phyloP scores from a whole-genome alignment of 208 protist species.

The Leishmania arabica region DNA sequence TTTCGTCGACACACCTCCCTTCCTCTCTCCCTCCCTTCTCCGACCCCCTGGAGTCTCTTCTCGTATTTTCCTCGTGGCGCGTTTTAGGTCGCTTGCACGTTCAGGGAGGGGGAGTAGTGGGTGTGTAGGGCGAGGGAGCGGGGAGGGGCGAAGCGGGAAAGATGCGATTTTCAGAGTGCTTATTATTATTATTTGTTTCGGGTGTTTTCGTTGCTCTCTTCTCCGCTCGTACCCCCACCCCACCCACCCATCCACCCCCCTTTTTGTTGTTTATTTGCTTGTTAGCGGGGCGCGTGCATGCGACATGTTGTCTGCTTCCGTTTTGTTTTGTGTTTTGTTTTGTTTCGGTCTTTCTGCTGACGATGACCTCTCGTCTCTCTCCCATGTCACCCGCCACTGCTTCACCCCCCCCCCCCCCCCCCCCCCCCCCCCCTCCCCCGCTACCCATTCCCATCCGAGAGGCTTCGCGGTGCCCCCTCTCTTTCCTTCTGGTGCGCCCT shows the following conservation, averaged over 20 bases:
- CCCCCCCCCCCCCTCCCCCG: neutral
- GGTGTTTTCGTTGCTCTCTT: neutral
- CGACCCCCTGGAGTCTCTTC: neutral
- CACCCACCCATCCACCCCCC: too few relatives aligned
- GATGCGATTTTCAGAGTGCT: too few relatives aligned
- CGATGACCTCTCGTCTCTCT: neutral
- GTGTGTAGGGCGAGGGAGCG: too few relatives aligned
- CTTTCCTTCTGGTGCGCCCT: neutral
- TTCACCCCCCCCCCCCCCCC: neutral
- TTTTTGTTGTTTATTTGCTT: neutral
- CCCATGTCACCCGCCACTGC: neutral
- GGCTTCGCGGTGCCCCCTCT: neutral
- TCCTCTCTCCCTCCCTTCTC: too few relatives aligned
- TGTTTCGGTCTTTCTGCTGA: neutral
- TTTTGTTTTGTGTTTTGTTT: neutral
- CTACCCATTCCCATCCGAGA: neutral
- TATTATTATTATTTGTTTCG: neutral
- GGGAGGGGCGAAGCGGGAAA: too few relatives aligned
- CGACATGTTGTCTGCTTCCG: conserved; percentile 5
- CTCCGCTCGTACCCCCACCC: neutral
- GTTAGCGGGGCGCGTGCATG: neutral
- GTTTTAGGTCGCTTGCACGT: neutral
- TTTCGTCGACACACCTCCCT: neutral
- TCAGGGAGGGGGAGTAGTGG: neutral
- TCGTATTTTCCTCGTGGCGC: neutral